Evolutionary conservation across 140 eudicot species (phyloP).

Genomic region (Bidens hawaiensis): DNA sequence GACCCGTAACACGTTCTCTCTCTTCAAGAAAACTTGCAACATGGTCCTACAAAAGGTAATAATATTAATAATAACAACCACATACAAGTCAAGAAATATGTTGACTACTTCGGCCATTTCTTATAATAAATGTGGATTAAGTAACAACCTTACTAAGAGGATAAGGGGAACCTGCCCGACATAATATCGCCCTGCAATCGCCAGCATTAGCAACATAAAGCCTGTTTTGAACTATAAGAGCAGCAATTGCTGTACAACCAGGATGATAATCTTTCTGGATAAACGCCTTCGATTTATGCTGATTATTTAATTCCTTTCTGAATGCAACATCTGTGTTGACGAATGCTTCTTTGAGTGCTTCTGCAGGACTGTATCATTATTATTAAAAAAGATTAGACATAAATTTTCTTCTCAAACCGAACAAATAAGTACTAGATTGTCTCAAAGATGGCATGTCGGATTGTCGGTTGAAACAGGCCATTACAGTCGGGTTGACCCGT

Average conservation of each 20-base stretch:
- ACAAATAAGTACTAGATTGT: neutral
- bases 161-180: constrained; percentile 64
- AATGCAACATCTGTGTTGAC: constrained; percentile 72
- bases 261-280: constrained; percentile 84
- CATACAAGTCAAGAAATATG: constrained; percentile 5
- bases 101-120: neutral
- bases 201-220: constrained; percentile 96
- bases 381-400: neutral
- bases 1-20: constrained; percentile 66
- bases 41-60: constrained; percentile 61
- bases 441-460: neutral
- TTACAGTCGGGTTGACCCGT: neutral
- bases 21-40: constrained; percentile 84
- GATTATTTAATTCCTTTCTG: constrained; percentile 52
- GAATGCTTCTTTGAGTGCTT: constrained; percentile 65
- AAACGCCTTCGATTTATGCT: constrained; percentile 51
- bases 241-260: constrained; percentile 91
- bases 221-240: constrained; percentile 63
- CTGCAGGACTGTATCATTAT: constrained; percentile 51
- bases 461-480: neutral
- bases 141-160: constrained; percentile 70
- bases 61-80: constrained; percentile 3
- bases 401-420: neutral
- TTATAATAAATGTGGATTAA: neutral
- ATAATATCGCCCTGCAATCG: constrained; percentile 84